Conservation (phyloP, 208 protist species). For the Leishmania arabica region DNA sequence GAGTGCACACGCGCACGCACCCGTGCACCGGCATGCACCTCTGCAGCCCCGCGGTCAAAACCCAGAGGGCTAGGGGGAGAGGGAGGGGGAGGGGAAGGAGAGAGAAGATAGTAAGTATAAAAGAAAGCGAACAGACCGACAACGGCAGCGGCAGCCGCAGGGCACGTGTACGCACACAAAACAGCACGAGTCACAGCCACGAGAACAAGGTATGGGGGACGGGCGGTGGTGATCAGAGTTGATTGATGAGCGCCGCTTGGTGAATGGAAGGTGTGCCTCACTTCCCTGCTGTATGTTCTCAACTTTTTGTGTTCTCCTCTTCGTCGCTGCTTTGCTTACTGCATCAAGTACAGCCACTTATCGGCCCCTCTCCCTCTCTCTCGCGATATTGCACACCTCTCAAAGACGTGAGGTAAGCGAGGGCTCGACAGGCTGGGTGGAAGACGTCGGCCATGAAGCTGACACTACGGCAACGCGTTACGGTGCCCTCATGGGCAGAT, state of each 20-base stretch:
- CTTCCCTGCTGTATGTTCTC: not conserved
- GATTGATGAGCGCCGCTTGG: not conserved
- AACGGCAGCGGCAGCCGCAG: not conserved
- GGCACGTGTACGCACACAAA: not conserved
- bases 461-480: not conserved
- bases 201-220: not conserved
- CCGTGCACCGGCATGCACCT: not conserved
- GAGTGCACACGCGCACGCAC: not conserved
- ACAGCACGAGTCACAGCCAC: not conserved
- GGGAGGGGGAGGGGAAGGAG: too few species aligned
- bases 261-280: not conserved
- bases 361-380: not conserved
- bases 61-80: not conserved
- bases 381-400: not conserved
- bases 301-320: not conserved
- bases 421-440: not conserved
- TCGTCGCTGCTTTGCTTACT: not conserved
- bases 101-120: constrained; percentile 1
- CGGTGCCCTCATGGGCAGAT: not conserved
- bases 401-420: not conserved
- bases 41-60: not conserved
- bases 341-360: not conserved
- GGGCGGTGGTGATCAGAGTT: not conserved
- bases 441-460: not conserved
- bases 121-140: not conserved